A percentile compares a stretch with the other conserved stretches of the same genome.
These are phyloP conservation scores for Cryptococcus wingfieldii DNA, from an alignment of 1,284 basidiomycete genomes.

Conservation along the genomic window DNA sequence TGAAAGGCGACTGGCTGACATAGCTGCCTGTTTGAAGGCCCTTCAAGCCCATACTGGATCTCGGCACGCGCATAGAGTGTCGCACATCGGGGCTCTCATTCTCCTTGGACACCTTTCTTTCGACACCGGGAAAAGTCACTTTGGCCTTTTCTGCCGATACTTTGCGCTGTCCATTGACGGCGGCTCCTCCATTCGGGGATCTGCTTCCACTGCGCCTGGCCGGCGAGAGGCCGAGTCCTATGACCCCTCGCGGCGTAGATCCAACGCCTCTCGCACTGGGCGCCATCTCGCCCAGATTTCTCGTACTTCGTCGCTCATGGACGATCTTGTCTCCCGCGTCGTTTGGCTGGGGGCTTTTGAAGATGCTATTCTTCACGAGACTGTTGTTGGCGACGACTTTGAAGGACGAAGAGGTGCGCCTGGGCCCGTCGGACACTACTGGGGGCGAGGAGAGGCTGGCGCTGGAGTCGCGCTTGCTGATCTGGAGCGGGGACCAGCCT, in stretches of 20 bases:
- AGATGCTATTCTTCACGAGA: conserved; percentile 83
- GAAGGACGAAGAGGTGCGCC: conserved; percentile 75
- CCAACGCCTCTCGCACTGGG: conserved; percentile 27
- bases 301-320: conserved; percentile 32
- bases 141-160: conserved; percentile 35
- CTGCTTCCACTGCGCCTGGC: not conserved
- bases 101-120: conserved; percentile 50
- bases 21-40: conserved; percentile 68
- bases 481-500: conserved; percentile 50
- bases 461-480: conserved; percentile 38
- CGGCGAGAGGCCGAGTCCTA: conserved; percentile 40
- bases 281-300: conserved; percentile 31
- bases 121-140: conserved; percentile 24
- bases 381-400: conserved; percentile 74
- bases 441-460: conserved; percentile 16
- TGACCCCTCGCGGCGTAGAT: conserved; percentile 32
- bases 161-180: conserved; percentile 33
- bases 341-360: conserved; percentile 55
- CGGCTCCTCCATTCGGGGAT: conserved; percentile 16
- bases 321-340: conserved; percentile 30
- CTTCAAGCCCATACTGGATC: conserved; percentile 69
- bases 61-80: conserved; percentile 58
- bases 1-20: conserved; percentile 81
- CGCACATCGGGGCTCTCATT: conserved; percentile 60
- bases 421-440: conserved; percentile 45